These are phyloP conservation scores for Arthroderma sp. DNA, from an alignment of 2,329 filamentous ascomycete genomes.

Conservation along the genomic window DNA sequence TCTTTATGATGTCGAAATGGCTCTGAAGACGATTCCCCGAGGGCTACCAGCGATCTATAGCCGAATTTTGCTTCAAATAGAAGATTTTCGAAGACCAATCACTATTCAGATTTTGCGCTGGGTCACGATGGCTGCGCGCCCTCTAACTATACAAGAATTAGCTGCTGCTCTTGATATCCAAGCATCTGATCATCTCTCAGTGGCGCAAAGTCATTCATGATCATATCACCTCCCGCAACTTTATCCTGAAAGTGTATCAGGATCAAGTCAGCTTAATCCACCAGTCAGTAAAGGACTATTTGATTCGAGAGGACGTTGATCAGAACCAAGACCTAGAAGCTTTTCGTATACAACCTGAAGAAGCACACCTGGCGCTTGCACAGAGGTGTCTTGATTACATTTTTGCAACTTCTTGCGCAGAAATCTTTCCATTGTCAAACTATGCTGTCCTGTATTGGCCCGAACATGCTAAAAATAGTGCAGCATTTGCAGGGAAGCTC, in stretches of 20 bases:
- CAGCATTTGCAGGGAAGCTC: no score
- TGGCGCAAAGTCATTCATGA: conserved; percentile 12
- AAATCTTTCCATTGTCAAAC: no score
- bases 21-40: conserved; percentile 6
- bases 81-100: conserved; percentile 7
- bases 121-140: conserved; percentile 17
- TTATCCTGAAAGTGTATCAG: conserved; percentile 14
- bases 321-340: no score
- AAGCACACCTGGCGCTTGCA: no score
- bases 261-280: conserved; percentile 17
- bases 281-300: conserved; percentile 20
- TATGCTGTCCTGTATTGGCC: no score
- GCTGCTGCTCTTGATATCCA: conserved; percentile 10
- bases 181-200: no score
- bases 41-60: conserved; percentile 18
- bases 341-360: no score
- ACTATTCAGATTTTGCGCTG: conserved; percentile 15
- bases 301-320: conserved; percentile 11
- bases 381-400: no score
- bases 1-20: neutral
- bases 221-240: conserved; percentile 12
- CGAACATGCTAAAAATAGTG: no score
- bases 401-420: no score
- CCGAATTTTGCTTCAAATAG: conserved; percentile 18
- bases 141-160: conserved; percentile 17